These are phyloP conservation scores for Pseudogymnoascus sp. DNA, from an alignment of 2,329 filamentous ascomycete species.

Conservation along the genomic window DNA sequence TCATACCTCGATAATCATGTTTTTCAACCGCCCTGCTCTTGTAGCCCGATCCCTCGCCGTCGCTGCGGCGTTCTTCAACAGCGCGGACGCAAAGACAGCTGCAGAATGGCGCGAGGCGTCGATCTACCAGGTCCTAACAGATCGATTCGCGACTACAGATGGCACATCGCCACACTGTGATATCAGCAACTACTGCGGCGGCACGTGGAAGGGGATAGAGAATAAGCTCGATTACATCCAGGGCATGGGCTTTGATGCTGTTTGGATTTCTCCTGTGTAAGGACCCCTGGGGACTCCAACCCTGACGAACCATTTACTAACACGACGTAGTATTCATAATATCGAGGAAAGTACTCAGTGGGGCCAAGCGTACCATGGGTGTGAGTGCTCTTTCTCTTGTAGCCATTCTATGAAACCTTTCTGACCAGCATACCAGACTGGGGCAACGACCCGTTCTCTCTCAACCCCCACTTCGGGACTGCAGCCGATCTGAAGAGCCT, in stretches of 20 bases:
- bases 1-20: neutral
- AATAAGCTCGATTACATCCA: slow-evolving; percentile 44
- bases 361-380: slow-evolving; percentile 43
- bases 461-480: slow-evolving; percentile 42
- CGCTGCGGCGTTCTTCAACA: neutral
- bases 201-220: slow-evolving; percentile 44
- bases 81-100: neutral
- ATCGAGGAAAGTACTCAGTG: slow-evolving; percentile 31
- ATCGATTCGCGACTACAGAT: slow-evolving; percentile 36
- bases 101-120: slow-evolving; percentile 32
- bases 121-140: slow-evolving; percentile 39
- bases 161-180: slow-evolving; percentile 15
- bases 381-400: slow-evolving; percentile 18
- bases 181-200: slow-evolving; percentile 38
- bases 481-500: slow-evolving; percentile 39
- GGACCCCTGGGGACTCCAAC: slow-evolving; percentile 26
- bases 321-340: slow-evolving; percentile 17
- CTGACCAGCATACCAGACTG: slow-evolving; percentile 29
- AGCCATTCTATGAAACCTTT: neutral
- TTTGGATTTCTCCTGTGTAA: slow-evolving; percentile 33
- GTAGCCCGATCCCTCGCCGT: neutral
- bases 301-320: slow-evolving; percentile 32
- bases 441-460: slow-evolving; percentile 37
- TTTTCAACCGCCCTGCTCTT: neutral
- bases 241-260: slow-evolving; percentile 42